phyloP scores from a whole-genome alignment of 306 rosid genomes.

The Cucumis sativus region Cucumber_9930_V3 NC_026655.2:31123001-31123500 shows the following conservation, averaged over 20 bases:
- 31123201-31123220: conserved; percentile 84
- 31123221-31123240: conserved; percentile 80
- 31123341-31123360: conserved; percentile 76
- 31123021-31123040: conserved; percentile 81
- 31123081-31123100: conserved; percentile 95
- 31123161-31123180: conserved; percentile 91
- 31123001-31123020: conserved; percentile 80
- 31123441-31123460: conserved; percentile 92
- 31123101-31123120: conserved; percentile 86
- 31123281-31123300: conserved; percentile 96
- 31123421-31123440: conserved; percentile 71
- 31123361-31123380: conserved; percentile 93
- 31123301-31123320: conserved; percentile 64
- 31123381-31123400: conserved; percentile 84
- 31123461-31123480: conserved; percentile 88
- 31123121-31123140: conserved; percentile 92
- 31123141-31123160: conserved; percentile 82
- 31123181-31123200: conserved; percentile 77
- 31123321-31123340: conserved; percentile 68
- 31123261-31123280: conserved; percentile 67
- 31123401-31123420: conserved; percentile 91
- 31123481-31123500: conserved; percentile 95
- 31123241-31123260: conserved; percentile 75
- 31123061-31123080: conserved; percentile 82
- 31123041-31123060: conserved; percentile 52